Base-by-base conservation (phyloP, 805 yeast genomes). In the Scheffersomyces amazonensis region DNA sequence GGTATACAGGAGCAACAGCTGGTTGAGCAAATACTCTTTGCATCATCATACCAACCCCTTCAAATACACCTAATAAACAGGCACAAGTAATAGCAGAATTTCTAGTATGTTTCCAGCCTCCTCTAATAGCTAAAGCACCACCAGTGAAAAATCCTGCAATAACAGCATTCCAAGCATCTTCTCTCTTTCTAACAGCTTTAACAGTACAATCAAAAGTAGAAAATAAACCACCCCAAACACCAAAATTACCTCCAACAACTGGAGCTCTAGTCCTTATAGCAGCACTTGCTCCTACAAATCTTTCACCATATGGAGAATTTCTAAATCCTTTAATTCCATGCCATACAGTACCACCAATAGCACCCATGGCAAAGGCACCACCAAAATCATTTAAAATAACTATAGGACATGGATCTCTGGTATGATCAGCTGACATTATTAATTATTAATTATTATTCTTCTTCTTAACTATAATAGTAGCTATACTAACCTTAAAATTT, bases 321-420 rank as follows among this genome's bases (percentile, higher is more conserved):
- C 99, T 80, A 76, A 93, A 93, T 35, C 99, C 99, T 64, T 93
- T 93, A 59, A 93, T 84, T 60, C 98, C 97, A 72, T 93, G 98
- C 99, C 99, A 93, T 46, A 93, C 82, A 54, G 91, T 82, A 49
- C 99, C 99, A 72, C 99, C 99, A 57, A 93, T 86, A 53, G 81
- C 96, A 70, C 99, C 99, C 98, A 93, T 91, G 57, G 98, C 83
- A 58, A 90, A 93, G 41, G 99, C 98, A 64, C 97, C 98, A 60
- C 99, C 99, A 56, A 93, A 93, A 73, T 93, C 99, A 67, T 83
- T 91, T 49, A 93, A 71, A 50, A 93, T 88, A 42, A 93, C 97
- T 50, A 91, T 77, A 40, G 99, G 99, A 71, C 99, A 93, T 53
- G 99, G 99, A 64, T 93, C 99, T 80, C 98, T 87, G 31, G 96